Conservation (phyloP, 2,329 filamentous ascomycete species). For the Rutstroemia sp. region DNA sequence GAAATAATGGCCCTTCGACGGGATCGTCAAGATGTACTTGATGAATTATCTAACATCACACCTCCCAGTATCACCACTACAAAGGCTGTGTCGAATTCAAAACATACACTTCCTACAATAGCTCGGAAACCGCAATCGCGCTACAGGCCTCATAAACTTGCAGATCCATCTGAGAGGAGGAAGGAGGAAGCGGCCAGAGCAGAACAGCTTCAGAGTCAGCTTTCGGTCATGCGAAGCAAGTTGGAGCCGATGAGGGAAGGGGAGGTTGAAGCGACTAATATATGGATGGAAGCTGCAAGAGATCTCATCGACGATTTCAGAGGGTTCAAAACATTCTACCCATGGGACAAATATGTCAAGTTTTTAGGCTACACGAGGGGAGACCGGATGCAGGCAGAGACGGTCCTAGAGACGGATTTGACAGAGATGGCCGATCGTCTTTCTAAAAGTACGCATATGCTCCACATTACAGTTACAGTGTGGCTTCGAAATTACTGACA, state of each 20-base stretch:
- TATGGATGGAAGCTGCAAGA: slow-evolving; percentile 53
- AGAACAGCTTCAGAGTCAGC: slow-evolving; percentile 30
- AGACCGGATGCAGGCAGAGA: slow-evolving; percentile 18
- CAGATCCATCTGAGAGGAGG: slow-evolving; percentile 32
- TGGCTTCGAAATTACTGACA: slow-evolving; percentile 10
- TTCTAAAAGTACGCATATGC: slow-evolving; percentile 19
- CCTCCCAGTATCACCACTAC: slow-evolving; percentile 8
- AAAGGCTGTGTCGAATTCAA: neutral
- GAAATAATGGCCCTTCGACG: slow-evolving; percentile 52
- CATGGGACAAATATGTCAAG: slow-evolving; percentile 57
- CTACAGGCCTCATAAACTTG: slow-evolving; percentile 8
- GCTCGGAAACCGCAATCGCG: neutral
- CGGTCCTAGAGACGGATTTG: slow-evolving; percentile 23
- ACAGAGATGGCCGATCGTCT: slow-evolving; percentile 25
- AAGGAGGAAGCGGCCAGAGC: slow-evolving; percentile 27
- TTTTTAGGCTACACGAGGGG: slow-evolving; percentile 39
- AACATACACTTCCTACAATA: neutral
- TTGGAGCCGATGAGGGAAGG: slow-evolving; percentile 29
- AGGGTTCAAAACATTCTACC: slow-evolving; percentile 55
- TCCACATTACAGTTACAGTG: neutral
- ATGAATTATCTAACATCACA: slow-evolving; percentile 14
- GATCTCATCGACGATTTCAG: slow-evolving; percentile 57
- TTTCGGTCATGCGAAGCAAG: slow-evolving; percentile 36
- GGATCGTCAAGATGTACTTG: slow-evolving; percentile 41
- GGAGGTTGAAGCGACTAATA: slow-evolving; percentile 15